Conservation (phyloP, 2,329 filamentous ascomycete species). For the Purpureocillium lavendulum region DNA sequence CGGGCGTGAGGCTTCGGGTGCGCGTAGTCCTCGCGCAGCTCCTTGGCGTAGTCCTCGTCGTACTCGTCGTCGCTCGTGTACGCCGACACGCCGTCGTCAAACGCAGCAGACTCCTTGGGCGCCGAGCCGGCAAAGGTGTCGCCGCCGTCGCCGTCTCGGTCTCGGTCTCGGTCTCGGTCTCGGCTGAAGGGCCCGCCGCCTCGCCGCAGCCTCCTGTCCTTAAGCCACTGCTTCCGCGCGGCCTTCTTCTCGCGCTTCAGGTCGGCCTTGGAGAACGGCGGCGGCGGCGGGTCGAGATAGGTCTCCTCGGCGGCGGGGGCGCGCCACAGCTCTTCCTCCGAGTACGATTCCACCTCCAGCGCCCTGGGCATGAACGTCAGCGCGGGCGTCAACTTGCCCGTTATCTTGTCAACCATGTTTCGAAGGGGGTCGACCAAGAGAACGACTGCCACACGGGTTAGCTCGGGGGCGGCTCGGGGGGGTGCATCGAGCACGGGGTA, state of each 20-base stretch:
- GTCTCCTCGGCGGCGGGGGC: conserved; percentile 15
- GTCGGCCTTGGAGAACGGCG: conserved; percentile 8
- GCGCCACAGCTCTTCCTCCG: conserved; percentile 17
- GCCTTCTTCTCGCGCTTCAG: conserved; percentile 10
- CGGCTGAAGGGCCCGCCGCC: too few species aligned
- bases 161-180: too few species aligned
- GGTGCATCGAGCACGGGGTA: not conserved
- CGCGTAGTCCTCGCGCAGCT: conserved; percentile 9
- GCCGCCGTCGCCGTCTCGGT: too few species aligned
- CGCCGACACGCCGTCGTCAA: conserved; percentile 5
- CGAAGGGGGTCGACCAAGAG: conserved; percentile 11
- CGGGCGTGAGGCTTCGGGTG: conserved; percentile 10
- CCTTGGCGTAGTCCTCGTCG: conserved; percentile 12
- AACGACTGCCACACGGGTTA: not conserved
- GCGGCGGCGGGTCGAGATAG: conserved; percentile 16
- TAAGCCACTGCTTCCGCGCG: conserved; percentile 4
- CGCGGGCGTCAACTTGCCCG: conserved; percentile 10
- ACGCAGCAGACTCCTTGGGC: not conserved
- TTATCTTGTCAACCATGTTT: conserved; percentile 13
- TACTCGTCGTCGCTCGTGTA: conserved; percentile 13
- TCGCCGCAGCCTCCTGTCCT: conserved; percentile 4
- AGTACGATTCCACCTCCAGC: conserved; percentile 18
- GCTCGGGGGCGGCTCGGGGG: not conserved
- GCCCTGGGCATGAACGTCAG: conserved; percentile 20
- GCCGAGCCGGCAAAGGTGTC: not conserved